Conservation (phyloP, 345 rosid species). For the Citrus cavaleriei region DNA sequence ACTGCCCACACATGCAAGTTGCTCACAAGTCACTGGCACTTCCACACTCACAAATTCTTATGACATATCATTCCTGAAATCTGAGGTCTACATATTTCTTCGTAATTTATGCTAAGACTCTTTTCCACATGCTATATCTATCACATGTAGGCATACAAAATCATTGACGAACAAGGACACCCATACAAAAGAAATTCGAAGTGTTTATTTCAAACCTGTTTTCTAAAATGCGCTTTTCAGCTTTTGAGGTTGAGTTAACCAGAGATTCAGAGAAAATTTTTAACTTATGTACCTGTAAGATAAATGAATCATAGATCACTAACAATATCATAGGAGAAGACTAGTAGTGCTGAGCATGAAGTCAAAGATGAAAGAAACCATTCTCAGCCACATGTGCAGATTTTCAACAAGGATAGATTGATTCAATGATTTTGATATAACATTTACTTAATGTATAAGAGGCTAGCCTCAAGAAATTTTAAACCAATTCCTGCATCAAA, state of each 20-base stretch:
- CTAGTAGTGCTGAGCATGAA: neutral
- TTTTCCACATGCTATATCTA: neutral
- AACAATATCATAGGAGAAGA: neutral
- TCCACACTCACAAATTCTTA: neutral
- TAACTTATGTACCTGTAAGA: slow-evolving; percentile 73
- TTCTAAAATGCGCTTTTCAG: slow-evolving; percentile 73
- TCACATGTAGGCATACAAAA: neutral
- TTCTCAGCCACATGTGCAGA: neutral
- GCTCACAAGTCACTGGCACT: neutral
- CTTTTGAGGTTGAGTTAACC: slow-evolving; percentile 62
- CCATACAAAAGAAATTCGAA: neutral
- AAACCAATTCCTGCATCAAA: neutral
- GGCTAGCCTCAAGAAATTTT: neutral
- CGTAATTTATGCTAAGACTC: neutral
- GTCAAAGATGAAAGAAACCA: neutral
- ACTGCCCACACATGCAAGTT: neutral
- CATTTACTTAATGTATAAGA: neutral
- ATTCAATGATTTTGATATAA: neutral
- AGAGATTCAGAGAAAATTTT: slow-evolving; percentile 84
- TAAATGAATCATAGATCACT: slow-evolving; percentile 7
- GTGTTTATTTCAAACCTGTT: slow-evolving; percentile 52
- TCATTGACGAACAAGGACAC: neutral
- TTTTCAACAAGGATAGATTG: neutral
- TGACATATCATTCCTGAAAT: neutral
- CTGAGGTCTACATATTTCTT: neutral